Evolutionary conservation across 2,329 filamentous ascomycete species (phyloP).

Genomic region (Waltergamsia citrina): DNA sequence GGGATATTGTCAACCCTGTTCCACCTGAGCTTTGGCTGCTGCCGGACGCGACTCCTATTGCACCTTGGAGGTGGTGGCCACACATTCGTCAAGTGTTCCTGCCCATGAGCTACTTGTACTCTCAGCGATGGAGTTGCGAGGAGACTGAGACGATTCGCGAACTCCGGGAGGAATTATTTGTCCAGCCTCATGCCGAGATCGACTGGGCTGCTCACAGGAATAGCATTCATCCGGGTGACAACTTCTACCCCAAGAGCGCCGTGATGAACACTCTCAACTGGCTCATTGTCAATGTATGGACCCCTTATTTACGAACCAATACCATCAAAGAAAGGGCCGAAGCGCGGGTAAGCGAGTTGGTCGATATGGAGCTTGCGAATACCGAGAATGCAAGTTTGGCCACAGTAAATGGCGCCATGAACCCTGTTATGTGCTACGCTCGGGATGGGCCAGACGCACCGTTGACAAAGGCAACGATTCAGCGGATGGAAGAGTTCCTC

Average conservation of each 20-base stretch:
- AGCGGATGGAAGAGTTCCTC: constrained; percentile 75
- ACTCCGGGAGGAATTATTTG: constrained; percentile 74
- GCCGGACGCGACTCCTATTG: constrained; percentile 81
- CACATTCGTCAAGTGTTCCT: constrained; percentile 96
- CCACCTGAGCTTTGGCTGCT: constrained; percentile 91
- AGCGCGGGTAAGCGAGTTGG: constrained; percentile 70
- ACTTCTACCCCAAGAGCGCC: constrained; percentile 90
- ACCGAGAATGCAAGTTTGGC: constrained; percentile 80
- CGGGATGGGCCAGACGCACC: constrained; percentile 68
- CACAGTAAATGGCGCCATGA: constrained; percentile 86
- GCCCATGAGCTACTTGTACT: constrained; percentile 86
- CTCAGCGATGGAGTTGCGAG: constrained; percentile 69
- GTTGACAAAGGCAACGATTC: constrained; percentile 66
- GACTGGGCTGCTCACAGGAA: constrained; percentile 73
- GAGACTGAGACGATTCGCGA: constrained; percentile 64
- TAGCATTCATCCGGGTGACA: constrained; percentile 68
- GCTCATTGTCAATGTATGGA: constrained; percentile 70
- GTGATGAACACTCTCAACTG: constrained; percentile 72
- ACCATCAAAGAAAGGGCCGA: constrained; percentile 63
- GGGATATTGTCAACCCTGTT: constrained; percentile 91
- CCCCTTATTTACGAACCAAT: constrained; percentile 62
- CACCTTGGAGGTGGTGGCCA: constrained; percentile 95
- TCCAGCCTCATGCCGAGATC: constrained; percentile 68
- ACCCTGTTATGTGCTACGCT: constrained; percentile 78
- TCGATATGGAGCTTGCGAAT: constrained; percentile 88